Base-by-base conservation (phyloP, 768 basidiomycete genomes). In the Podaxis sp. region DNA sequence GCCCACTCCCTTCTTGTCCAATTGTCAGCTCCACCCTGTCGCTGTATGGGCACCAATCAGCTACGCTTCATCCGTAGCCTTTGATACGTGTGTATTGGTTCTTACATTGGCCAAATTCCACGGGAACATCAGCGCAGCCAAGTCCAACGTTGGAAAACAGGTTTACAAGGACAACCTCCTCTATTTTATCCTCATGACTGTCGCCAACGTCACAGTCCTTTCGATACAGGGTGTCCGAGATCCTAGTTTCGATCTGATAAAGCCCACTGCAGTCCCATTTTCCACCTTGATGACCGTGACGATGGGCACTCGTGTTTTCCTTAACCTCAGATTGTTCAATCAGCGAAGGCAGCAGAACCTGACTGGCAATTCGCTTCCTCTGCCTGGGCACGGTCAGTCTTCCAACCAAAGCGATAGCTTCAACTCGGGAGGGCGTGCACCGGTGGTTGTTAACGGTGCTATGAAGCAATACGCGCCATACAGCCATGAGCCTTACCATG, bases 51-150 rank as follows among this genome's bases (percentile, higher is more conserved):
- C 58, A 26, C 58, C 58, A 17, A 52, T 60, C n/a, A 60, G 58
- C 58, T 60, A 51, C 20, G 58, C 58, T 40, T 60, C 58, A 30
- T 60, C 58, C 33, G 58, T 60, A 28, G 58, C 58, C 12, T 60
- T 51, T 26, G 58, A 52, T 26, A 51, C 58, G 17, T 60, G 58
- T 11, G 58, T 60, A 20, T 26, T 60, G 6, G 24, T 60, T 2
- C 37, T 60, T 22, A 60, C 58, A 4, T 8, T 60, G 5, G 58
- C 49, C 37, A 49, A 37, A 26, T 60, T 60, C 24, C 58, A 46
- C 20, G 58, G 58, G 3, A 60, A 51, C 22, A 8, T 40, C 37
- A 28, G 24, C 28, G 49, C 58, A 40, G n/a, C 24, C 7, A 52
- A 60, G 28, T 60, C 58, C 10, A 51, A 38, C 12, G 50, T 60